These are phyloP conservation scores for Digitaria exilis DNA, from an alignment of 202 grass and related monocot species.

Conservation along the genomic window DNA sequence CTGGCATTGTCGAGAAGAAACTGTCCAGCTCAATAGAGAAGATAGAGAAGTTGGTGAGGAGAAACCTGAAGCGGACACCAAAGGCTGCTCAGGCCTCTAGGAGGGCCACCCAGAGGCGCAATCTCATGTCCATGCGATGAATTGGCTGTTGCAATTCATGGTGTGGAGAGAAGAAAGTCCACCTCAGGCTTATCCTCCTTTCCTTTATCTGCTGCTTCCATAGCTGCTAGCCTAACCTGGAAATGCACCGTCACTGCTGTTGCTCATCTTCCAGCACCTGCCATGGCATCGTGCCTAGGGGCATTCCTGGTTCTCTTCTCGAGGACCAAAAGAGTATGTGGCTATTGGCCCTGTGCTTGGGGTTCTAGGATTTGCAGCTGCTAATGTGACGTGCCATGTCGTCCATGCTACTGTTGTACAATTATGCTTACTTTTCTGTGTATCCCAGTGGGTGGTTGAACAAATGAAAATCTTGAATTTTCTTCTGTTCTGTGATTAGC, in stretches of 20 bases:
- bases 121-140: constrained; percentile 87
- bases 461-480: neutral
- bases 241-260: constrained; percentile 8
- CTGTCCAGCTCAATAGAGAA: constrained; percentile 77
- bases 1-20: constrained; percentile 60
- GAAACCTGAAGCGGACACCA: constrained; percentile 57
- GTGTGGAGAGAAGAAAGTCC: constrained; percentile 23
- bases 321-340: constrained; percentile 29
- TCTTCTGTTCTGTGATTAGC: constrained; percentile 16
- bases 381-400: constrained; percentile 15
- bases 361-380: constrained; percentile 32
- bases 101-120: constrained; percentile 47
- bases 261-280: constrained; percentile 28
- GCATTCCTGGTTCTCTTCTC: constrained; percentile 43
- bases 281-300: neutral
- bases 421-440: neutral
- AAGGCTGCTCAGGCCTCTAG: constrained; percentile 51
- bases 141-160: constrained; percentile 38
- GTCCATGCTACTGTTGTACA: constrained; percentile 33
- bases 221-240: constrained; percentile 23
- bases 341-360: constrained; percentile 11
- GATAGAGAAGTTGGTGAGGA: constrained; percentile 76
- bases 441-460: neutral
- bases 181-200: constrained; percentile 39
- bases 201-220: constrained; percentile 37